These are phyloP conservation scores for Cardamine chenopodiifolia DNA, from an alignment of 345 rosid genomes.

Conservation along the genomic window DNA sequence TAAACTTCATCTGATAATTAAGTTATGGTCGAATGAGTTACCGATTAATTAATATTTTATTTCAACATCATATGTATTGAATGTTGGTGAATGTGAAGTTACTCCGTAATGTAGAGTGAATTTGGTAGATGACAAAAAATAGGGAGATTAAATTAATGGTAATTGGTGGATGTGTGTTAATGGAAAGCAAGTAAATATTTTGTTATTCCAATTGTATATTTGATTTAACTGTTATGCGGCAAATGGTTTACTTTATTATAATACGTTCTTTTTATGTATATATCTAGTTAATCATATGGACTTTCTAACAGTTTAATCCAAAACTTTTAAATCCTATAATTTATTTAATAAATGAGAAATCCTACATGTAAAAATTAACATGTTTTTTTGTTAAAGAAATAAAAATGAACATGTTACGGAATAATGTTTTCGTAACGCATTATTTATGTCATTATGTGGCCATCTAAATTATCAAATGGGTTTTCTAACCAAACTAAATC, in stretches of 20 bases:
- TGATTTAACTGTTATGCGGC: not conserved
- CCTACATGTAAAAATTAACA: not conserved
- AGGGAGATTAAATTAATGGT: not conserved
- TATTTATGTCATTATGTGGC: not conserved
- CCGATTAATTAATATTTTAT: not conserved
- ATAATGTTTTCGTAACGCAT: not conserved
- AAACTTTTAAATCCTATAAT: too few relatives aligned
- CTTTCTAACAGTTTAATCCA: not conserved
- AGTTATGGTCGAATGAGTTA: constrained; percentile 6
- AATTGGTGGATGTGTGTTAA: not conserved
- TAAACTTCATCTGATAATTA: not conserved
- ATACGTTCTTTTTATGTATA: too few relatives aligned
- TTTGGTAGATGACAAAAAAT: not conserved
- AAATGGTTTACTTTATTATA: not conserved
- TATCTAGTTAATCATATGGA: not conserved
- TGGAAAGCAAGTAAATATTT: not conserved
- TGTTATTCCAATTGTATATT: not conserved
- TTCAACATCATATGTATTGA: not conserved
- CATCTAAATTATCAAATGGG: not conserved
- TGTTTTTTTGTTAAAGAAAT: too few relatives aligned
- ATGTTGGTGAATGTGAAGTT: not conserved
- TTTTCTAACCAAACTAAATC: not conserved
- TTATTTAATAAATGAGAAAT: not conserved
- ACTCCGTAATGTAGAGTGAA: not conserved
- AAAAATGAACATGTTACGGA: not conserved